These are phyloP conservation scores for Aegilops umbellulata DNA, from an alignment of 176 grass and related monocot genomes.

Conservation along the genomic window DNA sequence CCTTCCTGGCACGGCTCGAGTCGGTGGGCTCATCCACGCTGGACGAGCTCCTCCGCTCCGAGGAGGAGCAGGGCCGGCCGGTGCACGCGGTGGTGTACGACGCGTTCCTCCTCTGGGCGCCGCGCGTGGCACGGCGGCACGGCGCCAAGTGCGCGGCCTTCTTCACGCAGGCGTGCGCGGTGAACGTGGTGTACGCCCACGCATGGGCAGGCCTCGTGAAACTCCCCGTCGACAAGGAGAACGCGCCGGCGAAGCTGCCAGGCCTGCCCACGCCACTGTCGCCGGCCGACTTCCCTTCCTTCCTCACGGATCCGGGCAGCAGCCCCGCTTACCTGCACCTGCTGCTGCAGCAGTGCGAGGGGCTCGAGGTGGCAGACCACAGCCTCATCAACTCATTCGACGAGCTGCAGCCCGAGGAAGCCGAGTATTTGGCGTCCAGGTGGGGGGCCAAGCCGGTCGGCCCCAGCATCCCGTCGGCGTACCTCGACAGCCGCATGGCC, in stretches of 20 bases:
- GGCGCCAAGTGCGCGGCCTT: slow-evolving; percentile 31
- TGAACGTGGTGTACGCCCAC: slow-evolving; percentile 45
- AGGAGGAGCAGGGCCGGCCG: slow-evolving; percentile 28
- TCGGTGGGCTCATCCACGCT: slow-evolving; percentile 34
- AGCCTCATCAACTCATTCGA: slow-evolving; percentile 15
- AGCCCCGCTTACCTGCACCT: slow-evolving; percentile 19
- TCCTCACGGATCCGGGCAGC: not conserved
- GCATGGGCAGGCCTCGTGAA: slow-evolving; percentile 14
- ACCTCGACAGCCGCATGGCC: slow-evolving; percentile 27
- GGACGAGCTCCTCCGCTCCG: slow-evolving; percentile 28
- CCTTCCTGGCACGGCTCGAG: slow-evolving; percentile 41
- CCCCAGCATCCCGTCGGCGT: slow-evolving; percentile 23
- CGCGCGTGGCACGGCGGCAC: slow-evolving; percentile 21
- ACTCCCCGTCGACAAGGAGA: slow-evolving; percentile 8
- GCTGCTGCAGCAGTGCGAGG: slow-evolving; percentile 43
- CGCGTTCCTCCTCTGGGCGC: slow-evolving; percentile 46
- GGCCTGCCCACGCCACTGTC: slow-evolving; percentile 29
- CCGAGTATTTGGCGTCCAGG: not conserved
- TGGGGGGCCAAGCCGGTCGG: slow-evolving; percentile 28
- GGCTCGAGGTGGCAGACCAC: slow-evolving; percentile 31
- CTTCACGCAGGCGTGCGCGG: slow-evolving; percentile 58
- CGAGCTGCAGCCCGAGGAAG: slow-evolving; percentile 17
- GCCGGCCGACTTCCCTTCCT: slow-evolving; percentile 38
- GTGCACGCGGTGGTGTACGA: slow-evolving; percentile 49
- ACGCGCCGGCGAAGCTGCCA: slow-evolving; percentile 22